phyloP scores from a whole-genome alignment of 2,329 filamentous ascomycete species.

The Pestalotiopsis sp. region DNA sequence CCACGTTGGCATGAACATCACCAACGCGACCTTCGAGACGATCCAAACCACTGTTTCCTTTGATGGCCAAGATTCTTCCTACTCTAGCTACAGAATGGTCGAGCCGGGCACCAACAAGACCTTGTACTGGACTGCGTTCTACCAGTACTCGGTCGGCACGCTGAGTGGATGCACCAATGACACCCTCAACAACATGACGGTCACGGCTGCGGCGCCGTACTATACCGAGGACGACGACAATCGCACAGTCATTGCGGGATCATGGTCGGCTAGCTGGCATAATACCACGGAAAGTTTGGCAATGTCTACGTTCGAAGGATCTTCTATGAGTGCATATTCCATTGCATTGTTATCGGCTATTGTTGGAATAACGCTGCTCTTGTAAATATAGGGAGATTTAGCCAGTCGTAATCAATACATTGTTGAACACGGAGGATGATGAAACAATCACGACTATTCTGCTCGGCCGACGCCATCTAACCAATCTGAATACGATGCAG shows the following conservation, averaged over 20 bases:
- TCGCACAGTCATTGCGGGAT: not conserved
- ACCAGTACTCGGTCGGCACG: not conserved
- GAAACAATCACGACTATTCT: no score
- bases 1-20: not conserved
- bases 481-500: no score
- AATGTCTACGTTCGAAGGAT: not conserved
- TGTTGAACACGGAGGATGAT: no score
- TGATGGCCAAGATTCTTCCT: not conserved
- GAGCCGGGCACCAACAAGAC: slow-evolving; percentile 10
- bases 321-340: not conserved
- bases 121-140: slow-evolving; percentile 3
- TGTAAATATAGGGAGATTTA: no score
- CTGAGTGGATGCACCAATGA: slow-evolving; percentile 11
- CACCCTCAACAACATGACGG: slow-evolving; percentile 13
- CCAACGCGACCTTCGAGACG: not conserved
- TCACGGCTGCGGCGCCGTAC: slow-evolving; percentile 13
- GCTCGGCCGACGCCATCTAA: no score
- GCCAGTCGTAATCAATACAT: no score
- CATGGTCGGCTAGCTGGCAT: not conserved
- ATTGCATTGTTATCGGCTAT: not conserved
- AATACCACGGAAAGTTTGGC: not conserved
- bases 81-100: slow-evolving; percentile 6
- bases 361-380: not conserved
- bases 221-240: not conserved
- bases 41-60: not conserved